These are phyloP conservation scores for Lagenaria siceraria DNA, from an alignment of 306 rosid genomes.

Conservation along the genomic window DNA sequence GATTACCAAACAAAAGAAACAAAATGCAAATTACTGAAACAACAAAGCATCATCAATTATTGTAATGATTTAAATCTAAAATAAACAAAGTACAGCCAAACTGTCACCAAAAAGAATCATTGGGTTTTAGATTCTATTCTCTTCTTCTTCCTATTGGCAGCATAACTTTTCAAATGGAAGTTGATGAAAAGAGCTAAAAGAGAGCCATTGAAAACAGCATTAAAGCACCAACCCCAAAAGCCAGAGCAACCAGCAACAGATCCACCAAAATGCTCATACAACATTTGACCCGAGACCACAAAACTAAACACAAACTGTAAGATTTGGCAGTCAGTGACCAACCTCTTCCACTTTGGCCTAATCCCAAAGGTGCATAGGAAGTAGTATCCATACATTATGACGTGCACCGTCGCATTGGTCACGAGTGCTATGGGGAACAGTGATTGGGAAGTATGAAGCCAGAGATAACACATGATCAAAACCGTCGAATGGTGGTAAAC, in stretches of 20 bases:
- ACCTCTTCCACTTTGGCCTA: slow-evolving; percentile 69
- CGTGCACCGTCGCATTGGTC: slow-evolving; percentile 69
- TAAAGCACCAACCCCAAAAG: slow-evolving; percentile 68
- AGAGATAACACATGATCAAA: slow-evolving; percentile 53
- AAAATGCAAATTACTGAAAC: neutral
- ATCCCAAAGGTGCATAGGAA: slow-evolving; percentile 38
- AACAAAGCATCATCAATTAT: neutral
- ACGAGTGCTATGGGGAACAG: slow-evolving; percentile 67
- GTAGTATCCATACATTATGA: slow-evolving; percentile 76
- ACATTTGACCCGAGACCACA: slow-evolving; percentile 47
- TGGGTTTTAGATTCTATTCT: neutral
- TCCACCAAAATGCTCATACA: slow-evolving; percentile 39
- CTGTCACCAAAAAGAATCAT: neutral
- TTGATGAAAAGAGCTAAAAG: slow-evolving; percentile 58
- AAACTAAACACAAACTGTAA: slow-evolving; percentile 70
- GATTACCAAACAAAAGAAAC: neutral
- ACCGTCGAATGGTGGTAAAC: slow-evolving; percentile 89
- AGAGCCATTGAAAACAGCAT: slow-evolving; percentile 55
- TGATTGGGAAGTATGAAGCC: slow-evolving; percentile 63
- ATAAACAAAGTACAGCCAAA: neutral
- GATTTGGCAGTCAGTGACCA: slow-evolving; percentile 68
- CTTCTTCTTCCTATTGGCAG: slow-evolving; percentile 16
- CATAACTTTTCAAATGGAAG: slow-evolving; percentile 55
- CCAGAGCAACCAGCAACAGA: slow-evolving; percentile 63
- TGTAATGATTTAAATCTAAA: neutral